Evolutionary conservation across 176 grass and related monocot species (phyloP), one percentile per base, ranked within the genome.

Genomic region (Metroxylon sagu): DNA sequence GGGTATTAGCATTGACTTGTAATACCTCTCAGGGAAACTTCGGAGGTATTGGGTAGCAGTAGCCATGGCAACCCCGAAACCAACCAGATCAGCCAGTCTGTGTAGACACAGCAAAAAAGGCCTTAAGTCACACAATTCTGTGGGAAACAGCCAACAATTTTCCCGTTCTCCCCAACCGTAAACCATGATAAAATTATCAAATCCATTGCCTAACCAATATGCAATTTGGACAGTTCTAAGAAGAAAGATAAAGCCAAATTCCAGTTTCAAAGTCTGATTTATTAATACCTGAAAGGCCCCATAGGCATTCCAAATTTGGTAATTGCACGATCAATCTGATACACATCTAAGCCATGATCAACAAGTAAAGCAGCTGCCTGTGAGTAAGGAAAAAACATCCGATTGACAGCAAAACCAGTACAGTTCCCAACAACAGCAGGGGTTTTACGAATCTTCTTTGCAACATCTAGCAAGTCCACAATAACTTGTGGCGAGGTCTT

Each of bases 241-340:
- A 3, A 10, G 18, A 19, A 19, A 25, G 23, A 23, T 43, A 0
- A 43, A 12, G 7, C 35, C 35, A 56, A 56, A 56, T 23, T 25
- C 19, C 19, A 56, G 19, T 56, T 56, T 55, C 18, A 55, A 56
- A 56, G 53, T 1, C 18, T 67, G 35, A 31, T 2, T 62, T 67
- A 4, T 64, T 28, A 21, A 23, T 67, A 97, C 93, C 92, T 97
- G 83, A 97, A 91, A 50, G 93, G 93, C 61, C 93, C 93, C 87
- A 91, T 92, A 52, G 93, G 93, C 93, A 97, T 91, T 66, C 93
- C 93, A 55, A 97, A 97, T 75, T 97, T 88, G 49, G 78, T 91
- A 77, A 77, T 85, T 4, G 84, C 84, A 58, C 31, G 74, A 61
- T 97, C 93, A 2, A 97, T 88, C 69, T 77, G 77, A 74, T 97